Conservation (phyloP, 75 land plant genomes). For the Picea sitchensis region DNA sequence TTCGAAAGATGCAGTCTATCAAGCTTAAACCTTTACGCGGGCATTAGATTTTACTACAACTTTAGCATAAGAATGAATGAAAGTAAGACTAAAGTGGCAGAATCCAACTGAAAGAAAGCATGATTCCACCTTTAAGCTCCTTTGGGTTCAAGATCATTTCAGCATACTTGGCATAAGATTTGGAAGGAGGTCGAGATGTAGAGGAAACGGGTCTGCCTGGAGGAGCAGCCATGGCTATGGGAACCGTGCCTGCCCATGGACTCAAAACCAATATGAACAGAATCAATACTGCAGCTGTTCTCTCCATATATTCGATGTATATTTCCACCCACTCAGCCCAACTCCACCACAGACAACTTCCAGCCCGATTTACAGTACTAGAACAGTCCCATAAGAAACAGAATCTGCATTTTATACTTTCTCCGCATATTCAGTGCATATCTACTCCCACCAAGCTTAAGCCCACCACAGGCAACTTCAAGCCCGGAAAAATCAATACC, state of each 20-base stretch:
- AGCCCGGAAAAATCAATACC: neutral
- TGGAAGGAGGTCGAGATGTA: neutral
- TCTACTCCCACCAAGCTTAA: neutral
- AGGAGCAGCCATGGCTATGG: conserved; percentile 10
- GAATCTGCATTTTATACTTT: neutral
- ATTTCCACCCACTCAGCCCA: neutral
- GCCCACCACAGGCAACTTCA: neutral
- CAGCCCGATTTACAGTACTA: neutral
- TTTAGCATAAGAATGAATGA: neutral
- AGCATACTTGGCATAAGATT: conserved; percentile 15
- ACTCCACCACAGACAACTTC: neutral
- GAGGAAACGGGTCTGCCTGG: conserved; percentile 10
- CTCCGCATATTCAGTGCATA: neutral
- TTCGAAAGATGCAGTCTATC: neutral
- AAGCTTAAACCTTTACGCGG: neutral
- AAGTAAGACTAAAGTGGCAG: conserved; percentile 1
- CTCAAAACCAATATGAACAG: neutral
- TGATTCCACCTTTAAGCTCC: conserved; percentile 6
- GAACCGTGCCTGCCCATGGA: neutral
- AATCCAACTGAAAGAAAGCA: conserved; percentile 10
- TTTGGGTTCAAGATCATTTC: conserved; percentile 12
- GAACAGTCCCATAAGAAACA: neutral
- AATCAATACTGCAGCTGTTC: neutral
- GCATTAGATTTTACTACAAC: too few species aligned
- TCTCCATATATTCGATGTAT: neutral